Evolutionary conservation across 2,329 filamentous ascomycete species (phyloP), one percentile per base, ranked within the genome.

Genomic region (Diaporthe humulicola): DNA sequence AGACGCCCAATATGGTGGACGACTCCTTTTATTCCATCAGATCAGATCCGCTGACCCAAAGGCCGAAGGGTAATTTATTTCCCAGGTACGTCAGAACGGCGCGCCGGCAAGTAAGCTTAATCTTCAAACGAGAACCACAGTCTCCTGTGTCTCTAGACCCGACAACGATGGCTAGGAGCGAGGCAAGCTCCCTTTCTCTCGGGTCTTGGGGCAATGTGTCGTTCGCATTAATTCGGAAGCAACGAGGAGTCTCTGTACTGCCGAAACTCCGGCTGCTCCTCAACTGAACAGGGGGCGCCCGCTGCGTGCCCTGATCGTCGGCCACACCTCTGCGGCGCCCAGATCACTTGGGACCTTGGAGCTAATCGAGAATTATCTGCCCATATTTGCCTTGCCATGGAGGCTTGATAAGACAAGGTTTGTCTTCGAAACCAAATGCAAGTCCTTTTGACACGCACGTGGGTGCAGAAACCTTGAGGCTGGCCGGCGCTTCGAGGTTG

Each of bases 361-460:
- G 64, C 64, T 28, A 67, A 67, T 52, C 45, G 64, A 67, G n/a
- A 52, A 52, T 67, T 52, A 50, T 67, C 64, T 40, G 64, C 64
- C 45, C 64, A 67, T 52, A 54, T 67, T 52, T 15, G 61, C 61
- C 42, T 67, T 28, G 61, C 61, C 61, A 67, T 52, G 64, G 45
- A 52, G 64, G 64, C 30, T 67, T 67, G 64, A 52, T 45, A 15
- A 22, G 48, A 69, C 64, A 69, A 69, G 64, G 48, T 69, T 69
- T 69, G 64, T 48, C 64, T 69, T 54, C 64, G 64, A 69, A 69
- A 69, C 64, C 64, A 54, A 17, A 67, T 28, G n/a, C 64, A 69
- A 54, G 64, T 40, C 48, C 64, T 22, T 15, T 69, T 67, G 64
- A 69, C 64, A 69, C 64, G 64, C 64, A 69, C 64, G 64, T 69